Percentiles rank a stretch among this genome's conserved stretches.
Evolutionary conservation across 2,329 filamentous ascomycete species (phyloP).

Genomic region (Metarhizium brunneum): DNA sequence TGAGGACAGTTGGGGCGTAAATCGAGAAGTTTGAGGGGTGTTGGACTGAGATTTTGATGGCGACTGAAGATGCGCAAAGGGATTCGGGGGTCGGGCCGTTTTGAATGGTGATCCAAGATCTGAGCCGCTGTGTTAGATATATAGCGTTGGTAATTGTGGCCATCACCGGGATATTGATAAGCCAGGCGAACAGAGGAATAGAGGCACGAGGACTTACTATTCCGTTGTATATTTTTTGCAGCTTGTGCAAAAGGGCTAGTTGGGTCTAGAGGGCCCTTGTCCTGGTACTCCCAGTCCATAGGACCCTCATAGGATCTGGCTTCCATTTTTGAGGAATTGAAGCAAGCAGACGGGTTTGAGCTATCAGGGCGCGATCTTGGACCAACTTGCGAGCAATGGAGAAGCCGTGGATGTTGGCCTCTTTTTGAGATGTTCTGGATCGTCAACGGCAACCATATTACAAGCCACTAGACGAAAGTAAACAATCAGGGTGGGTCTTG

Average conservation of each 20-base stretch:
- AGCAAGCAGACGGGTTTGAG: not conserved
- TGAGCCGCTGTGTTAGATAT: slow-evolving; percentile 15
- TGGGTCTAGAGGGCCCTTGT: slow-evolving; percentile 45
- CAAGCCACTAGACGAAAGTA: slow-evolving; percentile 16
- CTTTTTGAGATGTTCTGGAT: slow-evolving; percentile 7
- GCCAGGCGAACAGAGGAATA: not conserved
- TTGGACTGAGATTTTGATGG: slow-evolving; percentile 30
- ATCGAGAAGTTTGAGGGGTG: slow-evolving; percentile 34
- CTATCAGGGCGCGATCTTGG: not conserved
- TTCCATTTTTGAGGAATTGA: slow-evolving; percentile 29
- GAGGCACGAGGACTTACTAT: slow-evolving; percentile 27
- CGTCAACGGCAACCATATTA: slow-evolving; percentile 17
- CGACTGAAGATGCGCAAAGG: slow-evolving; percentile 27
- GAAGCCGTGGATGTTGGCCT: not conserved
- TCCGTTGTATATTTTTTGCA: slow-evolving; percentile 29
- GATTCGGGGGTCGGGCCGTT: slow-evolving; percentile 20
- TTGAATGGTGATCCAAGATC: slow-evolving; percentile 31
- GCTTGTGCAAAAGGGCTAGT: slow-evolving; percentile 53
- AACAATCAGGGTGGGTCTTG: slow-evolving; percentile 19
- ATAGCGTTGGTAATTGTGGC: not conserved
- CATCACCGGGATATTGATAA: not conserved
- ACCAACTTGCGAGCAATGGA: not conserved
- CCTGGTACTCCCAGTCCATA: slow-evolving; percentile 61
- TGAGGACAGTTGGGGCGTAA: slow-evolving; percentile 33
- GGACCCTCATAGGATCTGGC: slow-evolving; percentile 48